Conservation (phyloP, 2,329 filamentous ascomycete species). For the Epichloe amarillans region DNA sequence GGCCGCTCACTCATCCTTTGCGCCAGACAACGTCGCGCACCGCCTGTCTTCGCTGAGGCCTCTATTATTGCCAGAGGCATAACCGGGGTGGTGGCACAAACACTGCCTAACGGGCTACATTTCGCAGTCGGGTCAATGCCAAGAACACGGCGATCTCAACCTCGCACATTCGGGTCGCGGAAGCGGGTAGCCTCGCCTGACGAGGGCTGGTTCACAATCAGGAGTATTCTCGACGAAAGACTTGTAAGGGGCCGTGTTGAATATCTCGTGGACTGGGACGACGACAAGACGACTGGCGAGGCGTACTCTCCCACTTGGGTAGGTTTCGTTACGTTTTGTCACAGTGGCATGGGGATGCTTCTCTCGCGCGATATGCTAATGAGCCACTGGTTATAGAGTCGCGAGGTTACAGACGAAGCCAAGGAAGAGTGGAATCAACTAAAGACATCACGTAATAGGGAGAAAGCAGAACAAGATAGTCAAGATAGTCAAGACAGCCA, state of each 20-base stretch:
- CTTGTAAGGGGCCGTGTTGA: constrained; percentile 12
- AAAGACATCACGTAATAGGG: constrained; percentile 10
- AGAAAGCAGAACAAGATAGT: not conserved
- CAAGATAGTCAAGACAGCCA: constrained; percentile 12
- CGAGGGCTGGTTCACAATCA: constrained; percentile 21
- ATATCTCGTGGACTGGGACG: constrained; percentile 27
- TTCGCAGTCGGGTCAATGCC: constrained; percentile 19
- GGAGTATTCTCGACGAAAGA: constrained; percentile 23
- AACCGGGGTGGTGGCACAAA: not conserved
- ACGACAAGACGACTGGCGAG: constrained; percentile 19
- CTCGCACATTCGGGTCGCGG: constrained; percentile 9
- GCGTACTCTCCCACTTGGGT: constrained; percentile 22
- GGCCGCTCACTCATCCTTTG: constrained; percentile 15
- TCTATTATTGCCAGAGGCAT: not conserved
- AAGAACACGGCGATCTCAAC: constrained; percentile 13
- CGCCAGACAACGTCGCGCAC: constrained; percentile 12
- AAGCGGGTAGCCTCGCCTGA: constrained; percentile 9
- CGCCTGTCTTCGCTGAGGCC: constrained; percentile 4
- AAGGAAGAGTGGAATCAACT: constrained; percentile 20
- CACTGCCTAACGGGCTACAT: not conserved
- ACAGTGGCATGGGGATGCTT: not conserved
- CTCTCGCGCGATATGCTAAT: constrained; percentile 10
- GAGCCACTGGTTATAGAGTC: constrained; percentile 9
- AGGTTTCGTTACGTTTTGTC: constrained; percentile 2
- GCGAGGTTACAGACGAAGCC: constrained; percentile 19